Percentiles rank a stretch among this genome's conserved stretches.
Evolutionary conservation across 257 asterid species (phyloP).

Genomic region (Verbascum thapsus): DNA sequence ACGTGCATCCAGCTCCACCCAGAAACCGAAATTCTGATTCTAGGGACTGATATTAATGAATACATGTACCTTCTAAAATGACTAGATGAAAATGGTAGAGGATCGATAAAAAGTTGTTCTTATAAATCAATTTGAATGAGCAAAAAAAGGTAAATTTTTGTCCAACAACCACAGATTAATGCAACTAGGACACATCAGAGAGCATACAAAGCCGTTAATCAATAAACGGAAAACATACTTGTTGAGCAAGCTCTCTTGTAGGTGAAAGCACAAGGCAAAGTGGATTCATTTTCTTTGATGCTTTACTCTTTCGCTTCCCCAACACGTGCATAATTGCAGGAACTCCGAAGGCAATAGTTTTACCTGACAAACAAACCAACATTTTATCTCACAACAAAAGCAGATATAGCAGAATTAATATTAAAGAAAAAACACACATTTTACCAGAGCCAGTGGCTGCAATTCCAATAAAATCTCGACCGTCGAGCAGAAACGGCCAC

Average conservation of each 20-base stretch:
- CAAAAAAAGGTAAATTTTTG: not conserved
- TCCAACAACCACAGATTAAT: no score
- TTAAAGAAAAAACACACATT: not conserved
- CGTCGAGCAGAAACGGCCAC: slow-evolving; percentile 89
- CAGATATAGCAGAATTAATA: slow-evolving; percentile 1
- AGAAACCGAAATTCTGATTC: slow-evolving; percentile 3
- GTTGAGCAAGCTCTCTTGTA: slow-evolving; percentile 97
- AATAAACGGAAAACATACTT: slow-evolving; percentile 52
- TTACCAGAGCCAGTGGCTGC: slow-evolving; percentile 97
- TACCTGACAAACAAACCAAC: slow-evolving; percentile 59
- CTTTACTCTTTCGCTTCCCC: slow-evolving; percentile 50
- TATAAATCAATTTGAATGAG: no score
- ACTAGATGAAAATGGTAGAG: not conserved
- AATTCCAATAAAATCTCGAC: slow-evolving; percentile 93
- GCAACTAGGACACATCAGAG: not conserved
- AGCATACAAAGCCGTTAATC: not conserved
- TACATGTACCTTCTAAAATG: not conserved
- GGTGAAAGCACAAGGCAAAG: slow-evolving; percentile 88
- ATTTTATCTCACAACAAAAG: not conserved
- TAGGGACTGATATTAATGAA: not conserved
- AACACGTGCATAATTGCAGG: slow-evolving; percentile 86
- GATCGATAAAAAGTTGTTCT: no score
- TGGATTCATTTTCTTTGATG: slow-evolving; percentile 59
- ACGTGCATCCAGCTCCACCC: slow-evolving; percentile 5
- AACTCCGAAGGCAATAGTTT: slow-evolving; percentile 91